Base-by-base conservation (phyloP, 1,284 basidiomycete species). In the Grifola frondosa region DNA sequence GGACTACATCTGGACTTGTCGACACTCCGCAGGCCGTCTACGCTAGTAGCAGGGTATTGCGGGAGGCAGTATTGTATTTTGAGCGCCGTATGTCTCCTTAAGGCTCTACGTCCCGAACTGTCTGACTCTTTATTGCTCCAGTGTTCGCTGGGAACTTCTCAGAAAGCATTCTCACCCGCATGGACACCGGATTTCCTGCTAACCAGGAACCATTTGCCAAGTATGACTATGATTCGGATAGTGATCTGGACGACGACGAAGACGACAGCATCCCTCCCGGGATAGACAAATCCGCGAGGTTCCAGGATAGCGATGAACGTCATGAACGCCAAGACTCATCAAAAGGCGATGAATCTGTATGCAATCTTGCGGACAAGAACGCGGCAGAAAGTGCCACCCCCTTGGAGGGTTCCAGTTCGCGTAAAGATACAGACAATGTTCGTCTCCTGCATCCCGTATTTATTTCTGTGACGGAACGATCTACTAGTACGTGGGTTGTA, bases 151-250 rank as follows among this genome's bases (percentile, higher is more conserved):
- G 39, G 11, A 34, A 34, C 2, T 42, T 42, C n/a, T 28, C 33
- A 2, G 40, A 42, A n/a, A 20, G 13, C 9, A 11, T 20, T 8
- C 8, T 20, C 9, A 16, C 5, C 13, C 21, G 20, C 21, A 12
- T 34, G 17, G 31, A 5, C 13, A 4, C 23, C 6, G 11, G n/a
- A n/a, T 33, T 34, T 3, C 12, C 31, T 4, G 31, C 24, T 6
- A n/a, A 30, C 8, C 26, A 25, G 16, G 16, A 15, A 20, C 19
- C 30, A 12, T 19, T 33, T 13, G 40, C 35, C 8, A 36, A 37
- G 12, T 49, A 45, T 23, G 48, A 26, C 8, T 49, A 49, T 28
- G 39, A 45, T 5, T 45, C 43, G 3, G 48, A 49, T 22, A 49
- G 48, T 29, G 48, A 49, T 17, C 29, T 49, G 11, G 48, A 49